Conservation (phyloP, 176 grass and related monocot species). For the Hordeum vulgare region MorexV3_pseudomolecules_assembly NC_058521.1:169241988-169242487, state of each 20-base stretch:
- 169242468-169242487: no score
- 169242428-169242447: no score
- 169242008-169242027: constrained; percentile 40
- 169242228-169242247: constrained; percentile 43
- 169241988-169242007: constrained; percentile 61
- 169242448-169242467: no score
- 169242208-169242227: constrained; percentile 32
- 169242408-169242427: not conserved
- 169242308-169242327: constrained; percentile 47
- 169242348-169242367: constrained; percentile 63
- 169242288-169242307: constrained; percentile 42
- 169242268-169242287: constrained; percentile 1
- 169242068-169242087: constrained; percentile 60
- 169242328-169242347: constrained; percentile 42
- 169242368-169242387: constrained; percentile 44
- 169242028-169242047: constrained; percentile 42
- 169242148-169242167: constrained; percentile 36
- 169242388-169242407: constrained; percentile 37
- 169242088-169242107: constrained; percentile 45
- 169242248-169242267: constrained; percentile 45
- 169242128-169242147: constrained; percentile 53
- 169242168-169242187: constrained; percentile 45
- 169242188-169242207: constrained; percentile 47
- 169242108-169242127: constrained; percentile 52
- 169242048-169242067: constrained; percentile 53